Conservation (phyloP, 305 asterid genomes). For the Plantago rigida region DNA sequence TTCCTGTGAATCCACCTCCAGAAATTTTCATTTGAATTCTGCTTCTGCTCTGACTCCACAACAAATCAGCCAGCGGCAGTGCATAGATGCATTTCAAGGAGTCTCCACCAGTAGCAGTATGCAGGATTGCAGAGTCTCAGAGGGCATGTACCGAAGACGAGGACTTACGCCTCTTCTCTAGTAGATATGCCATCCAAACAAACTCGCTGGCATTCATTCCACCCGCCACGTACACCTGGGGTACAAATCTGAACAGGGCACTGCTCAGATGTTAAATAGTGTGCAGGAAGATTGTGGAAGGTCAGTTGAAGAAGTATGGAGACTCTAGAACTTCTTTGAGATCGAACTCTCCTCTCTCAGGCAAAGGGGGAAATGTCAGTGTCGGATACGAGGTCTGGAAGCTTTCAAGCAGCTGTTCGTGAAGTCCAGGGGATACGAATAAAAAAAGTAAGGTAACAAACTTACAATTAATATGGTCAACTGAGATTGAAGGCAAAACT, state of each 20-base stretch:
- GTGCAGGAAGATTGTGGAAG: slow-evolving; percentile 3
- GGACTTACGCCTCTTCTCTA: slow-evolving; percentile 11
- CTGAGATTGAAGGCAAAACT: background rate
- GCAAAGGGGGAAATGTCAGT: slow-evolving; percentile 64
- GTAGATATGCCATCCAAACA: background rate
- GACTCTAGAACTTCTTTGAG: slow-evolving; percentile 59
- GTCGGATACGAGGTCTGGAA: slow-evolving; percentile 64
- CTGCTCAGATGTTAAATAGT: background rate
- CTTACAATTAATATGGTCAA: slow-evolving; percentile 3
- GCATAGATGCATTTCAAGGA: slow-evolving; percentile 1
- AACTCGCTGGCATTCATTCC: slow-evolving; percentile 7
- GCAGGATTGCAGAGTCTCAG: slow-evolving; percentile 9
- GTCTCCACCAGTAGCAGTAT: background rate
- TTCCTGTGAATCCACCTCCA: background rate
- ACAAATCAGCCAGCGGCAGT: background rate
- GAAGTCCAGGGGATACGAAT: slow-evolving; percentile 9
- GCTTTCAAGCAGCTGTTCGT: slow-evolving; percentile 66
- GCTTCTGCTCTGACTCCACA: slow-evolving; percentile 14
- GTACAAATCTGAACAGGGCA: slow-evolving; percentile 1
- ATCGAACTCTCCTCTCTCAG: slow-evolving; percentile 67
- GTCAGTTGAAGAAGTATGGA: slow-evolving; percentile 83
- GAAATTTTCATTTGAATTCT: background rate
- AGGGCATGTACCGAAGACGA: slow-evolving; percentile 1
- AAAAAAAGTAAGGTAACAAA: slow-evolving; percentile 2
- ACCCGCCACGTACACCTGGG: background rate